Percentiles rank a stretch among this genome's conserved stretches.
Evolutionary conservation across 257 asterid species (phyloP).

Genomic region (Solanum appendiculatum): DNA sequence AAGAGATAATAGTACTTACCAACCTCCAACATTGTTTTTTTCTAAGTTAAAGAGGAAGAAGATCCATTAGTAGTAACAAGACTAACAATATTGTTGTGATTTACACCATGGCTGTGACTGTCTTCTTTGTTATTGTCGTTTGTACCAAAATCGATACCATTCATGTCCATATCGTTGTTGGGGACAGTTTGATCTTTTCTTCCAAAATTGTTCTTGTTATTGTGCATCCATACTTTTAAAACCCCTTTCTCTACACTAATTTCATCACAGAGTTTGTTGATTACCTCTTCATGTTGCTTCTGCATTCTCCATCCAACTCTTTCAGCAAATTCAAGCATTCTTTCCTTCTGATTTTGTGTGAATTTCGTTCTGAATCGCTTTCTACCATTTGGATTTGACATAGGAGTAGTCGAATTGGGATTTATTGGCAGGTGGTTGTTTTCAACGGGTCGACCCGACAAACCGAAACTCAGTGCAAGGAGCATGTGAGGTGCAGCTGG

Average conservation of each 20-base stretch:
- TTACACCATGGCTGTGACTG: neutral
- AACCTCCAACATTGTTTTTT: neutral
- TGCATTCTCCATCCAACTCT: conserved; percentile 25
- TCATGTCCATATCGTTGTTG: neutral
- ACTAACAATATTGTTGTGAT: conserved; percentile 4
- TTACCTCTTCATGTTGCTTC: conserved; percentile 20
- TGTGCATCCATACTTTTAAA: conserved; percentile 34
- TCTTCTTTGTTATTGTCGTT: conserved; percentile 20
- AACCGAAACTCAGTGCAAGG: conserved; percentile 33
- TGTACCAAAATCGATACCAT: conserved; percentile 3
- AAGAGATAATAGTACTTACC: neutral
- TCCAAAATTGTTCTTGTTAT: conserved; percentile 20
- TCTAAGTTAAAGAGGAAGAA: conserved; percentile 39
- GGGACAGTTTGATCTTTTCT: neutral
- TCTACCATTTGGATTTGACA: neutral
- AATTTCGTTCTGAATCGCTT: conserved; percentile 21
- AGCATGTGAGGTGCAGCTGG: conserved; percentile 51
- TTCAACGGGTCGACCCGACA: conserved; percentile 1
- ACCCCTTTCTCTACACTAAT: conserved; percentile 20
- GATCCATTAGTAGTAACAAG: conserved; percentile 45
- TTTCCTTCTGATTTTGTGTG: conserved; percentile 19
- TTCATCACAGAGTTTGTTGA: conserved; percentile 10
- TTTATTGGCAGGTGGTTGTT: neutral
- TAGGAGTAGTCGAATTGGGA: neutral
- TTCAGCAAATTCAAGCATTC: conserved; percentile 21